phyloP scores from a whole-genome alignment of 305 asterid species.

The Nicotiana rustica region DNA sequence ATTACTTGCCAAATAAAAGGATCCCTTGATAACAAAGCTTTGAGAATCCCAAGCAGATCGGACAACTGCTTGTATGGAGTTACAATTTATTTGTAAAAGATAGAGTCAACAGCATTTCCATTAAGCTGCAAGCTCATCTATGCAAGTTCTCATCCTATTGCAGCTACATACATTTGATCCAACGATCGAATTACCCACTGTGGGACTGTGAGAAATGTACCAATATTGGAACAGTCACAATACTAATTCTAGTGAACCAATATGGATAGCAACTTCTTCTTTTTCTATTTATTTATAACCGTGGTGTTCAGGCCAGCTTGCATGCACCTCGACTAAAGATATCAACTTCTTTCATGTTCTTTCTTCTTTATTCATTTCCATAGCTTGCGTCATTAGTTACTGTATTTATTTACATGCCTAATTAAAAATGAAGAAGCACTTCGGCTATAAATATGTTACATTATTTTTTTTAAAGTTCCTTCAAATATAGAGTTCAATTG shows the following conservation, averaged over 20 bases:
- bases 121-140: not conserved
- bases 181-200: conserved; percentile 16
- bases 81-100: not conserved
- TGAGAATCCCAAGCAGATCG: conserved; percentile 21
- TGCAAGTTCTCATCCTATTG: not conserved
- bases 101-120: conserved; percentile 18
- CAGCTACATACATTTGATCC: not conserved
- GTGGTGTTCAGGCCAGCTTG: too few species aligned
- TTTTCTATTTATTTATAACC: not conserved
- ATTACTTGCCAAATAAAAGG: not conserved
- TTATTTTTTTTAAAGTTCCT: not conserved
- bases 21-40: conserved; percentile 11
- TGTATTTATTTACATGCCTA: not conserved
- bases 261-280: conserved; percentile 20
- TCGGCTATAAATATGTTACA: not conserved
- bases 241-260: not conserved
- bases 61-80: conserved; percentile 21
- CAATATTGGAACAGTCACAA: not conserved
- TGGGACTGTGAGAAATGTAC: not conserved
- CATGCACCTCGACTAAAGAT: not conserved
- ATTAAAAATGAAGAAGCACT: conserved; percentile 5
- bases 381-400: not conserved
- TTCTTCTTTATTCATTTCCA: conserved; percentile 25
- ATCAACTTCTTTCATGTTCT: conserved; percentile 18
- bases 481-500: not conserved